These are phyloP conservation scores for Cytospora mali DNA, from an alignment of 2,329 filamentous ascomycete species.

Conservation along the genomic window DNA sequence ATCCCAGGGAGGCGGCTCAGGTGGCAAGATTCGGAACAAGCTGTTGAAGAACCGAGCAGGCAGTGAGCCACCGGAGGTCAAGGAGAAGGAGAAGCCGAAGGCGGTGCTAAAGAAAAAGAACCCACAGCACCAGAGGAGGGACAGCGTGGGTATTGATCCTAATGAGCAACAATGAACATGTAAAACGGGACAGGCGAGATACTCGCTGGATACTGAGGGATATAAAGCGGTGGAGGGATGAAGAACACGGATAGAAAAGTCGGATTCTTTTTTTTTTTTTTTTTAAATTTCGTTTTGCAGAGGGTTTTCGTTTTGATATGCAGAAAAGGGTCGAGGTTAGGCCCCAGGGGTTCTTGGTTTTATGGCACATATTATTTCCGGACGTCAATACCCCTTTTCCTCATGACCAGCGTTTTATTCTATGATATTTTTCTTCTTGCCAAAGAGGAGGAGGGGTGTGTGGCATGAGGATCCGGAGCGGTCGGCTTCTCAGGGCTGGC, in stretches of 20 bases:
- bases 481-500: background rate
- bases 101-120: constrained; percentile 30
- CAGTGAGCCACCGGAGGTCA: constrained; percentile 14
- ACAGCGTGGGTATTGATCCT: constrained; percentile 14
- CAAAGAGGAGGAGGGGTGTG: no score
- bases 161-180: constrained; percentile 17
- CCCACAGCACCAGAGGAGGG: constrained; percentile 38
- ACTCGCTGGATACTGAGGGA: background rate
- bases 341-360: constrained; percentile 4
- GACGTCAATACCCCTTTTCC: constrained; percentile 7
- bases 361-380: constrained; percentile 6
- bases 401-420: constrained; percentile 1
- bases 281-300: no score
- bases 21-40: constrained; percentile 29
- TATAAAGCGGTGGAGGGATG: background rate
- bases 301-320: background rate
- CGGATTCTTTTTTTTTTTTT: no score
- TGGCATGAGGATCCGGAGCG: background rate
- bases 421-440: background rate
- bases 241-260: background rate
- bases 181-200: background rate
- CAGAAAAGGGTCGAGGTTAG: constrained; percentile 6
- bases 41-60: constrained; percentile 27
- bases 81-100: constrained; percentile 24
- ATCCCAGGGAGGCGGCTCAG: constrained; percentile 21